Percentiles rank a stretch among this genome's conserved stretches.
Evolutionary conservation across 1,139 yeast genomes (phyloP).

Genomic region (Yamadazyma mexicana): DNA sequence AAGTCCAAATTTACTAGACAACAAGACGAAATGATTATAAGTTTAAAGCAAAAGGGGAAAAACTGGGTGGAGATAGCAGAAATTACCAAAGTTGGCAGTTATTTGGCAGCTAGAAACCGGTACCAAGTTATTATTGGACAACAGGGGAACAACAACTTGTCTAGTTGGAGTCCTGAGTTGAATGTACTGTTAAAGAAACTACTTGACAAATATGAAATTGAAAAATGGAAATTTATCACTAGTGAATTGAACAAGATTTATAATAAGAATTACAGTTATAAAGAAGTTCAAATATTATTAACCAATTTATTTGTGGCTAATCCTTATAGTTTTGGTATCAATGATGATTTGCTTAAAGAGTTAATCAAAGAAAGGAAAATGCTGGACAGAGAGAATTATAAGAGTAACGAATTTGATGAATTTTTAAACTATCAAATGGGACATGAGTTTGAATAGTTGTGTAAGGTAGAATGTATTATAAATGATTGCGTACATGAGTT

Average conservation of each 20-base stretch:
- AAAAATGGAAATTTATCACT: slow-evolving; percentile 68
- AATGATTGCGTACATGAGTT: background rate
- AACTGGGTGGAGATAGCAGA: slow-evolving; percentile 78
- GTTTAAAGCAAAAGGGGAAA: slow-evolving; percentile 61
- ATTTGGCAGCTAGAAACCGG: slow-evolving; percentile 73
- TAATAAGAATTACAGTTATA: slow-evolving; percentile 52
- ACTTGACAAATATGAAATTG: slow-evolving; percentile 69
- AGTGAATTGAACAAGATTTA: slow-evolving; percentile 61
- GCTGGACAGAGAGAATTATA: slow-evolving; percentile 29
- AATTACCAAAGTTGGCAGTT: slow-evolving; percentile 62
- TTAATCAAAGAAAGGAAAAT: slow-evolving; percentile 38
- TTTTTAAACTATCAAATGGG: slow-evolving; percentile 11
- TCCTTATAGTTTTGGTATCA: slow-evolving; percentile 60
- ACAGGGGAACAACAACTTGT: slow-evolving; percentile 71
- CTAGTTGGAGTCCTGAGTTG: slow-evolving; percentile 64
- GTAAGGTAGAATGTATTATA: slow-evolving; percentile 1
- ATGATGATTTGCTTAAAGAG: slow-evolving; percentile 42
- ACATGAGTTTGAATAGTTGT: slow-evolving; percentile 7
- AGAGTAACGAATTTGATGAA: slow-evolving; percentile 12
- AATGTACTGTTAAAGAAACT: slow-evolving; percentile 49
- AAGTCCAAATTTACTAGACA: slow-evolving; percentile 66
- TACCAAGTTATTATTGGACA: slow-evolving; percentile 83
- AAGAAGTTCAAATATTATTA: slow-evolving; percentile 57
- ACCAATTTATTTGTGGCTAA: slow-evolving; percentile 54
- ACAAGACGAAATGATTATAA: slow-evolving; percentile 67